phyloP scores from a whole-genome alignment of 2,329 filamentous ascomycete species.

The Alternaria novae-zelandiae region DNA sequence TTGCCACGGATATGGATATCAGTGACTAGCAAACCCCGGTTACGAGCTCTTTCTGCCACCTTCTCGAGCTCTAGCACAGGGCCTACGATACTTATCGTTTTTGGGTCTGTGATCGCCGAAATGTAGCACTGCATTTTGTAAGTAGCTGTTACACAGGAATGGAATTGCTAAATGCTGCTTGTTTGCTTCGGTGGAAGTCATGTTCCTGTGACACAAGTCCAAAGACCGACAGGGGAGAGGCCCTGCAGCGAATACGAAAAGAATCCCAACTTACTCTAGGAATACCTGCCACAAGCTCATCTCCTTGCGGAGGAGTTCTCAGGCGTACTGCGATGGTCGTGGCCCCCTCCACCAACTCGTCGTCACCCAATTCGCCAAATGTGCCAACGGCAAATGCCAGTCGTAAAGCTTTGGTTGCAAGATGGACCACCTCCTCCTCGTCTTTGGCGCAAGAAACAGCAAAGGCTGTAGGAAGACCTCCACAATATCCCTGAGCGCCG shows the following conservation, averaged over 20 bases:
- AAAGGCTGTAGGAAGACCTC: conserved; percentile 16
- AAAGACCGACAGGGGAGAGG: background rate
- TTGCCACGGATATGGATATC: conserved; percentile 28
- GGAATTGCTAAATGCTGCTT: background rate
- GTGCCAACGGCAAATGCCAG: conserved; percentile 17
- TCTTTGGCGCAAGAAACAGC: conserved; percentile 19
- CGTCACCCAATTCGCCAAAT: conserved; percentile 21
- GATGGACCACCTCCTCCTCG: conserved; percentile 18
- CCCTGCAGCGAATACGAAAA: background rate
- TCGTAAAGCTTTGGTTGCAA: conserved; percentile 16
- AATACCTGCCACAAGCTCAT: conserved; percentile 20
- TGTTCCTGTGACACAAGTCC: background rate
- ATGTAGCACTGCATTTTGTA: conserved; percentile 19
- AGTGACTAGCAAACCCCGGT: conserved; percentile 16
- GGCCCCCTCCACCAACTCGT: conserved; percentile 15
- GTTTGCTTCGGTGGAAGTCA: background rate
- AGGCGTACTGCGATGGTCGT: conserved; percentile 28
- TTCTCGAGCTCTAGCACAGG: conserved; percentile 13
- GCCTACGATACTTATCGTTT: conserved; percentile 30
- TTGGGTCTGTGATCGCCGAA: conserved; percentile 31
- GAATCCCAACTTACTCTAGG: conserved; percentile 20
- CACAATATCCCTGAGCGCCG: conserved; percentile 25
- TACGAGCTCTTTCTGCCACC: conserved; percentile 13
- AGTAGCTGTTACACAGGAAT: background rate
- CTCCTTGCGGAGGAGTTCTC: conserved; percentile 18